Evolutionary conservation across 2,329 filamentous ascomycete genomes (phyloP), one percentile per base, ranked within the genome.

Genomic region (Orbilia brochopaga): DNA sequence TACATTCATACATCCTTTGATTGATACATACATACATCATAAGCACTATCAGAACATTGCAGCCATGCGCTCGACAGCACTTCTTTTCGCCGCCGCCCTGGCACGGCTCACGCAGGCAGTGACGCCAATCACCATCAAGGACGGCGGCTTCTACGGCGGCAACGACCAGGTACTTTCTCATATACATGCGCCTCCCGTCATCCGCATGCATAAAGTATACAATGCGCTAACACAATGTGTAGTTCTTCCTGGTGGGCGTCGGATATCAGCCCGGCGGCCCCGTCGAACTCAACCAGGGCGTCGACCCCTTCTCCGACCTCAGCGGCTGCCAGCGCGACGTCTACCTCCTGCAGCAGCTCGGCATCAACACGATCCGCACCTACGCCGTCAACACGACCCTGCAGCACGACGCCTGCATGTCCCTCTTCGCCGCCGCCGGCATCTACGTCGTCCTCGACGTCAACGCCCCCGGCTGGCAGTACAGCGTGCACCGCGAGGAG

Each of bases 261-360:
- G 87, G 87, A 77, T 90, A 89, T 80, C 87, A 89, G 78, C 87
- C 87, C 48, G 87, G 86, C 72, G 87, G 87, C 74, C 85, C 84
- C 73, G 82, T 86, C 50, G 86, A 70, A 35, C 69, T 77, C 27
- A 54, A 75, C 60, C 74, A 75, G 56, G 76, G 75, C 19, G 55
- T 69, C 32, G 76, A 77, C 53, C 76, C 76, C 15, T 74, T 76
- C 52, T 76, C 75, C 11, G 69, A 74, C 35, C 42, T 72, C 11
- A 50, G 73, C 19, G 37, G 53, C 37, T 77, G 76, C 54, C 74
- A 76, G 44, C 76, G 76, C 69, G 76, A 77, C 63, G 73, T 77
- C 60, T 76, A 62, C 59, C 72, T 76, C 57, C 76, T 77, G 73
- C 76, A 89, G 81, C 80, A 77, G 40, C 72, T 77, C 19, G 76